phyloP scores from a whole-genome alignment of 2,329 filamentous ascomycete genomes.

The Fusarium zealandicum region DNA sequence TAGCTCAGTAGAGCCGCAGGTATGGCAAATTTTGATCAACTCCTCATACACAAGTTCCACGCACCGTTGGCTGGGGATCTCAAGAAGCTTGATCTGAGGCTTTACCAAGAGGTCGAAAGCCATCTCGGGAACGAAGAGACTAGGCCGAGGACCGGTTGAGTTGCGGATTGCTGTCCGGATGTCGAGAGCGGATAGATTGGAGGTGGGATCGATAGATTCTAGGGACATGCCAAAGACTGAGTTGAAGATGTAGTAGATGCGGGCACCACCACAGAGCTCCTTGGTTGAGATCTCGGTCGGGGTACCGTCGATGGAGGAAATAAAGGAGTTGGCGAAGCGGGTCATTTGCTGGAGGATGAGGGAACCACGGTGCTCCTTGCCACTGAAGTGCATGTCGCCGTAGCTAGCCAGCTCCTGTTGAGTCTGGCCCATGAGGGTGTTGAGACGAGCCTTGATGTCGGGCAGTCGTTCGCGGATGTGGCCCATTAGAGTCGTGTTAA shows the following conservation, averaged over 20 bases:
- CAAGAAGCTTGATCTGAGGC: slow-evolving; percentile 96
- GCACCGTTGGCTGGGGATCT: slow-evolving; percentile 93
- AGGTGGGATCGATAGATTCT: slow-evolving; percentile 94
- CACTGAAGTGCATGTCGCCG: slow-evolving; percentile 96
- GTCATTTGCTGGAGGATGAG: slow-evolving; percentile 98
- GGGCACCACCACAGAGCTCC: slow-evolving; percentile 90
- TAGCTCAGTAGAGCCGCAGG: slow-evolving; percentile 93
- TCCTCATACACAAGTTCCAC: slow-evolving; percentile 99
- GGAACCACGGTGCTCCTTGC: slow-evolving; percentile 94
- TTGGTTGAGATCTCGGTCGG: slow-evolving; percentile 99
- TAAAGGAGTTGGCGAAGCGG: slow-evolving; percentile 95
- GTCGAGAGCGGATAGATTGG: slow-evolving; percentile 91
- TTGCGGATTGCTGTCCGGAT: slow-evolving; percentile 98
- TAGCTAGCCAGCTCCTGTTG: slow-evolving; percentile 98
- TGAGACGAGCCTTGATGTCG: slow-evolving; percentile 96
- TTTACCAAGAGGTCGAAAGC: slow-evolving; percentile 98
- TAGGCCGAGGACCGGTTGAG: slow-evolving; percentile 93
- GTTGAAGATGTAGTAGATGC: slow-evolving; percentile 99
- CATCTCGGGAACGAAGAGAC: slow-evolving; percentile 95
- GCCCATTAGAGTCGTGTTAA: slow-evolving; percentile 93
- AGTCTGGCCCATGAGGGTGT: slow-evolving; percentile 99
- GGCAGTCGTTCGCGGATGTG: slow-evolving; percentile 96
- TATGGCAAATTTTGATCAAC: slow-evolving; percentile 99
- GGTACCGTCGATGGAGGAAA: slow-evolving; percentile 97
- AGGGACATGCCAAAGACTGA: slow-evolving; percentile 97